A percentile compares a stretch with the other conserved stretches of the same genome.
These are phyloP conservation scores for Porpolomopsis calyptriformis DNA, from an alignment of 768 basidiomycete species.

Conservation along the genomic window DNA sequence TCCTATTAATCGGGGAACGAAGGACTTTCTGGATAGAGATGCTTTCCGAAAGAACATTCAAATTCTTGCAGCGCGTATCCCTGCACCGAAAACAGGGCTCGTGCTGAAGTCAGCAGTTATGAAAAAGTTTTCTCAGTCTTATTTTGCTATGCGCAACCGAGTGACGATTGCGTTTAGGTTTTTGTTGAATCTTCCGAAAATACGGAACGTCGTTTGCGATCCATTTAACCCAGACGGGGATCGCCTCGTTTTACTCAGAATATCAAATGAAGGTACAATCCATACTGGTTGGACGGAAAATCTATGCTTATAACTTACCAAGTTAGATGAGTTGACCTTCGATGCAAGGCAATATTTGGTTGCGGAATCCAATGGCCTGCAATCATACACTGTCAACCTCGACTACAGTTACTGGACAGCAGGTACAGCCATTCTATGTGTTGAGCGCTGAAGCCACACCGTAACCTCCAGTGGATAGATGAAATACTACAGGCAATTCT, in stretches of 20 bases:
- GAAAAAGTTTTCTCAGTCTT: constrained; percentile 37
- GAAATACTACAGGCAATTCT: constrained; percentile 77
- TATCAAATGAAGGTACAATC: constrained; percentile 52
- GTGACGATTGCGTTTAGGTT: constrained; percentile 27
- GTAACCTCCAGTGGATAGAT: constrained; percentile 39
- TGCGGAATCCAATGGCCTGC: constrained; percentile 44
- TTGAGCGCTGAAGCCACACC: not conserved
- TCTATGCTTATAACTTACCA: constrained; percentile 21
- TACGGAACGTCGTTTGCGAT: constrained; percentile 48
- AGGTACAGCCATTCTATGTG: constrained; percentile 31
- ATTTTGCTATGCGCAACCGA: not conserved
- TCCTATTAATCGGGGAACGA: constrained; percentile 36
- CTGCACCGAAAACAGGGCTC: constrained; percentile 41
- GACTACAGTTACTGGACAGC: constrained; percentile 86
- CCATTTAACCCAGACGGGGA: constrained; percentile 35
- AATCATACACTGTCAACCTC: constrained; percentile 50
- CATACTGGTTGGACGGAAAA: constrained; percentile 5
- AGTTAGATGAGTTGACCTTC: constrained; percentile 58
- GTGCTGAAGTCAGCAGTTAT: constrained; percentile 50
- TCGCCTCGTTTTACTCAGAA: constrained; percentile 59
- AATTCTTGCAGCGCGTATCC: constrained; percentile 58
- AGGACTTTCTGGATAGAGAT: constrained; percentile 44
- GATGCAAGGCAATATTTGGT: constrained; percentile 47
- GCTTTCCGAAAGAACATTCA: constrained; percentile 57
- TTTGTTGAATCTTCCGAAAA: constrained; percentile 59